Conservation (phyloP, 768 basidiomycete genomes). For the Mycena haematopus region DNA sequence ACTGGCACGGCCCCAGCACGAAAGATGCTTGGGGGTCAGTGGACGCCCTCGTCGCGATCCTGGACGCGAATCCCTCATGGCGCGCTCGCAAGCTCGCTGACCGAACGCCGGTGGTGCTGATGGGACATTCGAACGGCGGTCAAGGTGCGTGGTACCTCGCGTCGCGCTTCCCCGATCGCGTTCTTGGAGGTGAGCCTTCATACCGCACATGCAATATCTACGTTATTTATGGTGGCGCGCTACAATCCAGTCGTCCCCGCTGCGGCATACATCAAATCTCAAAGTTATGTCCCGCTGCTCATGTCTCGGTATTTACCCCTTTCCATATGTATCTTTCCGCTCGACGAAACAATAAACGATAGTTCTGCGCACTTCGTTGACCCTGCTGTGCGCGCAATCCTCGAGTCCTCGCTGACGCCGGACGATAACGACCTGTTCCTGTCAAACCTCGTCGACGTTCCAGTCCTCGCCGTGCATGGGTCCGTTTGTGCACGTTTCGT, state of each 20-base stretch:
- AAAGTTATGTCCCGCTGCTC: slow-evolving; percentile 79
- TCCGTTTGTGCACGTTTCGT: slow-evolving; percentile 36
- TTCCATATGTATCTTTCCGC: neutral
- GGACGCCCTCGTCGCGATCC: slow-evolving; percentile 58
- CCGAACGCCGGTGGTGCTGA: slow-evolving; percentile 59
- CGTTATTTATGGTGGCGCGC: neutral
- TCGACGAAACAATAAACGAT: neutral
- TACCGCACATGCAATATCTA: neutral
- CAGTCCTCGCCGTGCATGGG: slow-evolving; percentile 84
- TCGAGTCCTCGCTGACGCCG: slow-evolving; percentile 76
- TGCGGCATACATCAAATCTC: slow-evolving; percentile 86
- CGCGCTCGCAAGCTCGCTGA: slow-evolving; percentile 45
- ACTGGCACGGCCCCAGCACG: slow-evolving; percentile 90
- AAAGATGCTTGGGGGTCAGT: slow-evolving; percentile 71
- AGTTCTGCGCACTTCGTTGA: slow-evolving; percentile 82
- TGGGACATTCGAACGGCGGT: slow-evolving; percentile 94
- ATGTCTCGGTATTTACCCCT: slow-evolving; percentile 57
- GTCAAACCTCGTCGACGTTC: slow-evolving; percentile 74
- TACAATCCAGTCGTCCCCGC: slow-evolving; percentile 66
- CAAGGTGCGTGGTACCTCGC: slow-evolving; percentile 88
- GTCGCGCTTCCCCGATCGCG: slow-evolving; percentile 77
- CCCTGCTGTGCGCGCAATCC: slow-evolving; percentile 71
- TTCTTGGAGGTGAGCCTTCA: slow-evolving; percentile 58
- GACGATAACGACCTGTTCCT: slow-evolving; percentile 91
- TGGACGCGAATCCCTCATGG: slow-evolving; percentile 47